Evolutionary conservation across 257 asterid species (phyloP), one percentile per base, ranked within the genome.

Genomic region (Apocynum venetum): DNA sequence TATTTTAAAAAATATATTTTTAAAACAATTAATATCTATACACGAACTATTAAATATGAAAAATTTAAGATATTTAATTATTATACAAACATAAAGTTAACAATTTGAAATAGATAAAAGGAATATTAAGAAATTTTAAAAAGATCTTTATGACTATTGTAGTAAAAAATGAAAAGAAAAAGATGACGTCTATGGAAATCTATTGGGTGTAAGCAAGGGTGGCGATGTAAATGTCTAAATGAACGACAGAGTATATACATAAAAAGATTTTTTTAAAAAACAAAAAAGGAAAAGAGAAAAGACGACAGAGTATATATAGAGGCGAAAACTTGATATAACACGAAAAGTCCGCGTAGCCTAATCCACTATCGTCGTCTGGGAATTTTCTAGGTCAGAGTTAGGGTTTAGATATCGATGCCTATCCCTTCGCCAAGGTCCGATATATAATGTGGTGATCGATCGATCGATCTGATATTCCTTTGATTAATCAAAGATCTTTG

Each of bases 401-500:
- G 81, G 81, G 81, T 71, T 78, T 11, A 68, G 73, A 43, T 68
- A 15, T 48, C 77, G 71, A 80, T 68, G 15, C 73, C 84, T 75
- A 77, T 57, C 44, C 11, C 1, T 7, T 53, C 1, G 47, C 74
- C 72, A n/a, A 25, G 76, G 66, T 77, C 77, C 17, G 71, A 53
- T 76, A 9, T 43, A 8, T 49, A 31, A 14, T 72, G 59, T 35
- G 6, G n/a, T 44, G 76, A 55, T 14, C n/a, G 31, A 56, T 19
- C 44, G 38, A 57, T 43, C 72, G 48, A 46, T 78, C 31, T 60
- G 15, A 49, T 31, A 14, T 1, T 78, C 47, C 25, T 36, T 59
- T 72, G 35, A 25, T 20, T 31, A 19, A 2, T 61, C 51, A 51
- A 11, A 49, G 36, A 2, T 51, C 7, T 51, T 43, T 6, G 12